Conservation (phyloP, 2,329 filamentous ascomycete genomes). For the Phaeosphaeriaceae sp. region DNA sequence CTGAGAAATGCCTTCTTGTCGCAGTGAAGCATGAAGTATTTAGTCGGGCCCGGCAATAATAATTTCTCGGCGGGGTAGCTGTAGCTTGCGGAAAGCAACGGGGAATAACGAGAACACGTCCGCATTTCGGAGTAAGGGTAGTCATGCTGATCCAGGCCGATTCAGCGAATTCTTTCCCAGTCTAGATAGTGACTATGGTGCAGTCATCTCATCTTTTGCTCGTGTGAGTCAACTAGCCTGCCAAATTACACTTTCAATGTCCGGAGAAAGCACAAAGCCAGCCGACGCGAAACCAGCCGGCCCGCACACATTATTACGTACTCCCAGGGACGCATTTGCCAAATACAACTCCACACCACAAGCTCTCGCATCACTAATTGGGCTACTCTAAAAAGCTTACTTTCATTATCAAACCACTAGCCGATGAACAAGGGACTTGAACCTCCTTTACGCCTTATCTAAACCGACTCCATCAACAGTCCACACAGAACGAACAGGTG, state of each 20-base stretch:
- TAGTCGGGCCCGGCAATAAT: conserved; percentile 30
- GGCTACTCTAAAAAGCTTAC: background rate
- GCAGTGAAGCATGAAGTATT: conserved; percentile 20
- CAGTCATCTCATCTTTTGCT: conserved; percentile 16
- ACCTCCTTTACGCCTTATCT: background rate
- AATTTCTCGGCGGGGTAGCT: conserved; percentile 42
- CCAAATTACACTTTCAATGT: conserved; percentile 8
- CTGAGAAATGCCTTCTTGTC: conserved; percentile 52
- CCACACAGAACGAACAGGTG: conserved; percentile 40
- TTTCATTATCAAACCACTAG: background rate
- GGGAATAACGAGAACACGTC: conserved; percentile 32
- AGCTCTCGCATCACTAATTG: background rate
- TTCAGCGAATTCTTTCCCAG: conserved; percentile 33
- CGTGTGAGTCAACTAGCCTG: conserved; percentile 26
- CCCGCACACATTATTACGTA: conserved; percentile 25
- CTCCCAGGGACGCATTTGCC: conserved; percentile 14
- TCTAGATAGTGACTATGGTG: conserved; percentile 25
- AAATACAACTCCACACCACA: conserved; percentile 1
- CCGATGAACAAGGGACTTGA: no score
- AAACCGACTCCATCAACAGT: conserved; percentile 31
- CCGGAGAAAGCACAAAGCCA: conserved; percentile 16
- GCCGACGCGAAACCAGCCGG: conserved; percentile 28
- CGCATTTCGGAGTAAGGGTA: conserved; percentile 37
- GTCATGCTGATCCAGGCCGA: conserved; percentile 31
- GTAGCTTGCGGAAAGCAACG: conserved; percentile 36